Conservation (phyloP, 805 yeast genomes). For the Yarrowia porcina region DNA sequence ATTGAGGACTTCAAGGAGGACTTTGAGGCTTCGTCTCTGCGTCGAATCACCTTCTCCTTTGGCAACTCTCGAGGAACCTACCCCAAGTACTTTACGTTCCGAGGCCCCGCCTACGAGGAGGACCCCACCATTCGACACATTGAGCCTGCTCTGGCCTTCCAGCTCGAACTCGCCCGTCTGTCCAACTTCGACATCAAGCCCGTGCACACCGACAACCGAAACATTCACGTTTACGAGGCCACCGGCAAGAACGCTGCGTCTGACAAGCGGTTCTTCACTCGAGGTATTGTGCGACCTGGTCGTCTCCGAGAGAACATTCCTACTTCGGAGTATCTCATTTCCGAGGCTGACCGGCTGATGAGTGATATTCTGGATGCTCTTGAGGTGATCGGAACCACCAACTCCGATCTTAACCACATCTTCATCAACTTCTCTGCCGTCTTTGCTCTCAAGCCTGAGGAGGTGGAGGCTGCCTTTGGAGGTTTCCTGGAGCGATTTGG, state of each 20-base stretch:
- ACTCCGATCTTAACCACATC: constrained; percentile 94
- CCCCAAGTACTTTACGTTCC: constrained; percentile 94
- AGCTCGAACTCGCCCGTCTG: constrained; percentile 88
- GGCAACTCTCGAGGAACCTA: constrained; percentile 81
- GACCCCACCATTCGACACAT: constrained; percentile 95
- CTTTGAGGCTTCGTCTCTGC: constrained; percentile 65
- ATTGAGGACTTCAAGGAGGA: constrained; percentile 68
- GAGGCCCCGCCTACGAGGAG: constrained; percentile 80
- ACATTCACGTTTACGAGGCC: constrained; percentile 96
- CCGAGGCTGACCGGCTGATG: constrained; percentile 96
- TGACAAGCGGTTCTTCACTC: constrained; percentile 92
- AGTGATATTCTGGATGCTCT: constrained; percentile 91
- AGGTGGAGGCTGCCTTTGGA: constrained; percentile 96
- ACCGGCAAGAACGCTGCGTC: constrained; percentile 88
- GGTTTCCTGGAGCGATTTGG: constrained; percentile 98
- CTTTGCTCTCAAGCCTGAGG: constrained; percentile 89
- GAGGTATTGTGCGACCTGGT: constrained; percentile 97
- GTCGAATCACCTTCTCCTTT: constrained; percentile 90
- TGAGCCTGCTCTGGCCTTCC: constrained; percentile 98
- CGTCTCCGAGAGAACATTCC: constrained; percentile 89
- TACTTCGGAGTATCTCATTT: constrained; percentile 88
- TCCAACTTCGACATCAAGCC: constrained; percentile 95
- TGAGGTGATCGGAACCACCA: constrained; percentile 89
- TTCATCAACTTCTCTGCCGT: constrained; percentile 96
- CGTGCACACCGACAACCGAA: constrained; percentile 92